phyloP scores from a whole-genome alignment of 345 rosid genomes.

The Bruguiera parviflora region DNA sequence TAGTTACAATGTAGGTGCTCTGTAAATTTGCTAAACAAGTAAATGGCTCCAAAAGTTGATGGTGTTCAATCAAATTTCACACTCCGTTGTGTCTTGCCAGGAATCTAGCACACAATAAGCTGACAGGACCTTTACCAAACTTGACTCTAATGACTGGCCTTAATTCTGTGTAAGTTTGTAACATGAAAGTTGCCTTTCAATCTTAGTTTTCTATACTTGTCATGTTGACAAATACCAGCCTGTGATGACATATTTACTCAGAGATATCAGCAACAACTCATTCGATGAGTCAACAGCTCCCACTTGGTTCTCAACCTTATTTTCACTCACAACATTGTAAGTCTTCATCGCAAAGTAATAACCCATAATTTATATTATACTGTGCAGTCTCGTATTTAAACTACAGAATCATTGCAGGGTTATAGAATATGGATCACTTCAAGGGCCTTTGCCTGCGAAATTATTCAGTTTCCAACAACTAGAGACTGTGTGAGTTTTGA shows the following conservation, averaged over 20 bases:
- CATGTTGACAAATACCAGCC: conserved; percentile 1
- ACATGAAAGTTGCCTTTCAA: background rate
- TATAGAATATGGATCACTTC: conserved; percentile 67
- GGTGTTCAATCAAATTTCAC: background rate
- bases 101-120: conserved; percentile 76
- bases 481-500: conserved; percentile 72
- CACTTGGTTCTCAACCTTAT: conserved; percentile 76
- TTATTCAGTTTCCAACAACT: conserved; percentile 67
- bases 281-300: conserved; percentile 70
- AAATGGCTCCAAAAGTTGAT: background rate
- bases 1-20: conserved; percentile 66
- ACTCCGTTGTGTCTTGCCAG: conserved; percentile 34
- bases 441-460: conserved; percentile 57
- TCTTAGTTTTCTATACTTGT: background rate
- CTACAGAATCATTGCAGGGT: conserved; percentile 39
- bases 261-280: conserved; percentile 88
- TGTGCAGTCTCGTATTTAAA: conserved; percentile 6
- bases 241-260: conserved; percentile 24
- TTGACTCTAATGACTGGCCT: conserved; percentile 61
- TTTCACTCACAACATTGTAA: conserved; percentile 83
- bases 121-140: conserved; percentile 75
- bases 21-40: no score
- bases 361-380: background rate
- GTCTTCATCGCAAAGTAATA: conserved; percentile 15
- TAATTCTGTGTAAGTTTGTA: conserved; percentile 63